Evolutionary conservation across 1,284 basidiomycete species (phyloP).

Genomic region (Melampsora occidentalis): DNA sequence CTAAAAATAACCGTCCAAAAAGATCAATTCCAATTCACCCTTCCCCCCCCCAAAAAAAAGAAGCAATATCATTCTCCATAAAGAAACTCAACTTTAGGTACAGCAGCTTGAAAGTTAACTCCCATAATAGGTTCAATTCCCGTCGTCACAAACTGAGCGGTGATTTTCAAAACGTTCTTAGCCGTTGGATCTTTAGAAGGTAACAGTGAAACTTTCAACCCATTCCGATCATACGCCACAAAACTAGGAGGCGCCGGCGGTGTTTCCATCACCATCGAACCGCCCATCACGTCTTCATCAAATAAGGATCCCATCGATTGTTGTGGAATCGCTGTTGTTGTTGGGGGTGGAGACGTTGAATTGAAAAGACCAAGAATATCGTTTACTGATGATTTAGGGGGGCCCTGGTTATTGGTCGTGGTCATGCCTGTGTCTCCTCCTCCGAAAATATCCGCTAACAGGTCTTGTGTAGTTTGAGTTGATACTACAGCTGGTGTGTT

Average conservation of each 20-base stretch:
- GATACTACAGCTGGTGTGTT: conserved; percentile 52
- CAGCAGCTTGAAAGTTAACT: conserved; percentile 94
- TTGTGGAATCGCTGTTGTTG: conserved; percentile 49
- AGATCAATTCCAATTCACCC: not conserved
- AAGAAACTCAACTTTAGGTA: conserved; percentile 74
- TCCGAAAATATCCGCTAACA: conserved; percentile 92
- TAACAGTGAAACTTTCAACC: conserved; percentile 81
- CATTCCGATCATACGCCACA: conserved; percentile 86
- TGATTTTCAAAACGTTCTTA: conserved; percentile 82
- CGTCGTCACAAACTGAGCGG: conserved; percentile 77
- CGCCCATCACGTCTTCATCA: conserved; percentile 32
- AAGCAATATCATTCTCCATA: too few relatives aligned
- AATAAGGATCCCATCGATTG: conserved; percentile 43
- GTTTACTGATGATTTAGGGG: conserved; percentile 65
- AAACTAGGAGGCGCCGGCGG: conserved; percentile 59
- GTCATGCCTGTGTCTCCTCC: conserved; percentile 55
- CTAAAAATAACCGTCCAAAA: conserved; percentile 56
- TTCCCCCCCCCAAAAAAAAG: not conserved
- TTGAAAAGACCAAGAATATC: conserved; percentile 92
- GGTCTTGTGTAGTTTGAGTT: conserved; percentile 74
- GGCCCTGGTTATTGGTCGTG: conserved; percentile 55
- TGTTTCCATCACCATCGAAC: not conserved
- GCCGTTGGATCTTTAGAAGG: conserved; percentile 74
- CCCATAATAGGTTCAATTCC: conserved; percentile 61
- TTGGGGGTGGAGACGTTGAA: conserved; percentile 54